Conservation (phyloP, 1,284 basidiomycete species). For the Heimioporus retisporus region DNA sequence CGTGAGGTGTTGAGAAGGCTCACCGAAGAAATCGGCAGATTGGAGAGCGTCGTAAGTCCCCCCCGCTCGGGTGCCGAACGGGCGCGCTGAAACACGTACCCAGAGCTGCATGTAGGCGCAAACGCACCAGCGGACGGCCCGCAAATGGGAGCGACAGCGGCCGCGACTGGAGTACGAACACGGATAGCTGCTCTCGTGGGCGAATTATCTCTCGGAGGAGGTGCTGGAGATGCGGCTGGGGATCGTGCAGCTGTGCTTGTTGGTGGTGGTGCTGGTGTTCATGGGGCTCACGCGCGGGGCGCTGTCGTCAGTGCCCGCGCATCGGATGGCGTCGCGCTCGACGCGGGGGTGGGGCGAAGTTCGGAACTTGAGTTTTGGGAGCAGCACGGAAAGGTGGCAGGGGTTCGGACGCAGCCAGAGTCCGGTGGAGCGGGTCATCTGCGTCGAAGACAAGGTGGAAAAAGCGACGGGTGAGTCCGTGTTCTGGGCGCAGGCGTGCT, state of each 20-base stretch:
- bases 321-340: slow-evolving; percentile 31
- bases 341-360: slow-evolving; percentile 66
- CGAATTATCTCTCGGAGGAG: slow-evolving; percentile 82
- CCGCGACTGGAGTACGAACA: slow-evolving; percentile 78
- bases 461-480: no score
- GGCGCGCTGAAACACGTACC: background rate
- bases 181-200: slow-evolving; percentile 68
- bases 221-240: slow-evolving; percentile 89
- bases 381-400: slow-evolving; percentile 40
- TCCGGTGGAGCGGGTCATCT: no score
- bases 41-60: slow-evolving; percentile 78
- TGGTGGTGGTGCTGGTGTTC: slow-evolving; percentile 85
- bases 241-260: slow-evolving; percentile 83
- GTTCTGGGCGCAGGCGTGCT: no score
- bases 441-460: no score
- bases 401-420: slow-evolving; percentile 19
- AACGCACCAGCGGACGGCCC: slow-evolving; percentile 70
- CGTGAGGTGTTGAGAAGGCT: slow-evolving; percentile 81
- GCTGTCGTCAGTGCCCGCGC: slow-evolving; percentile 23
- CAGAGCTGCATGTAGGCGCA: slow-evolving; percentile 77
- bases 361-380: slow-evolving; percentile 64
- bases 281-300: slow-evolving; percentile 84
- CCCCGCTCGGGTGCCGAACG: no score
- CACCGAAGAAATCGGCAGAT: slow-evolving; percentile 85
- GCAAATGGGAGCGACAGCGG: slow-evolving; percentile 79